Evolutionary conservation across 2,329 filamentous ascomycete genomes (phyloP).

Genomic region (Aaosphaeria pasadenensis): DNA sequence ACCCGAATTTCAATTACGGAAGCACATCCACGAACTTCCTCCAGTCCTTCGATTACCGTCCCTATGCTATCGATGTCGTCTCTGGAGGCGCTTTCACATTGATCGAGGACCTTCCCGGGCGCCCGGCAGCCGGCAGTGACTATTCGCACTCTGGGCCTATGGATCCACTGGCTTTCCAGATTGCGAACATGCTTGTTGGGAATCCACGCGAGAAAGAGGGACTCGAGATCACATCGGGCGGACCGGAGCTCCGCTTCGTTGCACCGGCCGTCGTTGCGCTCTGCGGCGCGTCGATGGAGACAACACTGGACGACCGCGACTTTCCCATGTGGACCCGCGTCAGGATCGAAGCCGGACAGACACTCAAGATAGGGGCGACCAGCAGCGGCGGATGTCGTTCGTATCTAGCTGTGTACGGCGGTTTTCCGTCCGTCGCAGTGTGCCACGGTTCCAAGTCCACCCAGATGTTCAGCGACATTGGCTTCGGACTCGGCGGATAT

Average conservation of each 20-base stretch:
- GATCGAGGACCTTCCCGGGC: slow-evolving; percentile 58
- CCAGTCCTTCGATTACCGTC: slow-evolving; percentile 48
- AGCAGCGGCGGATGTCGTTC: slow-evolving; percentile 51
- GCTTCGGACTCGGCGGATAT: slow-evolving; percentile 58
- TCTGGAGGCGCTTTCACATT: slow-evolving; percentile 56
- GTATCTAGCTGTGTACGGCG: slow-evolving; percentile 58
- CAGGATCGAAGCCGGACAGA: slow-evolving; percentile 51
- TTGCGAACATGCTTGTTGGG: slow-evolving; percentile 60
- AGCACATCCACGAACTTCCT: slow-evolving; percentile 58
- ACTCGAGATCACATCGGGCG: slow-evolving; percentile 59
- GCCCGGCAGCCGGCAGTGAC: slow-evolving; percentile 56
- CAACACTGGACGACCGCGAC: slow-evolving; percentile 47
- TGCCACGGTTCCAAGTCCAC: slow-evolving; percentile 62
- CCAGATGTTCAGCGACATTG: slow-evolving; percentile 55
- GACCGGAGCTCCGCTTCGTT: slow-evolving; percentile 58
- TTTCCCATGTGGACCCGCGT: slow-evolving; percentile 56
- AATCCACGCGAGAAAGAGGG: slow-evolving; percentile 53
- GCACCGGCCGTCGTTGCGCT: slow-evolving; percentile 54
- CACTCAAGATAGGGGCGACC: slow-evolving; percentile 54
- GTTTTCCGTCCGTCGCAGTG: slow-evolving; percentile 51
- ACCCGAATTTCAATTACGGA: slow-evolving; percentile 47
- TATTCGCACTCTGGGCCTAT: slow-evolving; percentile 61
- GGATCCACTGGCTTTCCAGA: slow-evolving; percentile 57
- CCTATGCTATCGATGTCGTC: slow-evolving; percentile 55
- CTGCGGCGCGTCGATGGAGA: slow-evolving; percentile 55